Evolutionary conservation across 495 filamentous ascomycete genomes (phyloP).

Genomic region (Evernia prunastri): DNA sequence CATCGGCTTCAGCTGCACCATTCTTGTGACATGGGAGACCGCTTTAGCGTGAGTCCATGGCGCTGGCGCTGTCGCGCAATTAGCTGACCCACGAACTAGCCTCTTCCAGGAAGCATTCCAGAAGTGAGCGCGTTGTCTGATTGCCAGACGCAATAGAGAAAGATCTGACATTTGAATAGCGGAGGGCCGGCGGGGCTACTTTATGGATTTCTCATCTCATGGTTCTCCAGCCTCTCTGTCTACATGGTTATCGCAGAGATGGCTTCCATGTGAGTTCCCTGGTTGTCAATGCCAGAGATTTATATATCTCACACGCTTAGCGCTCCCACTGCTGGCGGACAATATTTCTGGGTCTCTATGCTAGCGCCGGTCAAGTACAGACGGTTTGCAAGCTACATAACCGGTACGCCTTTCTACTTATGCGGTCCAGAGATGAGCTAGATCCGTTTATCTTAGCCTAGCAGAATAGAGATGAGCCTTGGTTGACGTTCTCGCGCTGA

Average conservation of each 20-base stretch:
- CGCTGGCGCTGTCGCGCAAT: not conserved
- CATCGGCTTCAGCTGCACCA: conserved; percentile 36
- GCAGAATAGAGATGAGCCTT: not conserved
- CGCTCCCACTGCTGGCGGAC: conserved; percentile 36
- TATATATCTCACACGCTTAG: not conserved
- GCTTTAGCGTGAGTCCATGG: conserved; percentile 28
- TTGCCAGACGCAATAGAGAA: not conserved
- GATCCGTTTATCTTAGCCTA: not conserved
- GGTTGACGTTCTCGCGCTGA: not conserved
- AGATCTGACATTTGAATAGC: conserved; percentile 27
- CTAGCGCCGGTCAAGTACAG: conserved; percentile 33
- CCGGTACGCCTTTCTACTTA: conserved; percentile 30
- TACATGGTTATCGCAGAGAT: conserved; percentile 44
- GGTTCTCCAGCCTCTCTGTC: conserved; percentile 40
- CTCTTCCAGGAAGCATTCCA: conserved; percentile 34
- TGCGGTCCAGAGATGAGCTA: too few relatives aligned
- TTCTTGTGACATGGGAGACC: conserved; percentile 38
- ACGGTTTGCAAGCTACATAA: conserved; percentile 35
- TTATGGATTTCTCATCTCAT: conserved; percentile 45
- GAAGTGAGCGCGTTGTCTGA: conserved; percentile 28
- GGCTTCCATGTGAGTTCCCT: conserved; percentile 36
- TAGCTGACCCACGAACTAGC: conserved; percentile 20
- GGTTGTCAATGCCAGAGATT: not conserved
- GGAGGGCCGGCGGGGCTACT: conserved; percentile 44
- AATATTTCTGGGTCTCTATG: conserved; percentile 42